Percentiles rank a stretch among this genome's conserved stretches.
These are phyloP conservation scores for Perilla frutescens DNA, from an alignment of 257 asterid genomes.

Conservation along the genomic window DNA sequence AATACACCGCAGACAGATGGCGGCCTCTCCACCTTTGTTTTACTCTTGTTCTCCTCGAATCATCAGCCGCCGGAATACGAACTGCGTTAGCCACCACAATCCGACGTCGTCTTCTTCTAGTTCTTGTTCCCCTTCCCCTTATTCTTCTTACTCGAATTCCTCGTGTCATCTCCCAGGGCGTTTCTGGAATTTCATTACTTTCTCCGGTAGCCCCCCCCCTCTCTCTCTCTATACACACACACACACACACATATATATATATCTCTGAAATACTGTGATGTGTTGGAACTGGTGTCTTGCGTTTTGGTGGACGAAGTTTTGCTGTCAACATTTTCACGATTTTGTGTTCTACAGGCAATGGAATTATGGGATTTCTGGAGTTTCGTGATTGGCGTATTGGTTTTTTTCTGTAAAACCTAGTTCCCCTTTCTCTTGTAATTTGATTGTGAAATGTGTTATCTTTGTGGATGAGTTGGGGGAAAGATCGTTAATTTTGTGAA, in stretches of 20 bases:
- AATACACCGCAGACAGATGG: constrained; percentile 38
- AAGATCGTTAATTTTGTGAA: background rate
- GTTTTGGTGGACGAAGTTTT: constrained; percentile 18
- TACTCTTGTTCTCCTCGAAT: constrained; percentile 39
- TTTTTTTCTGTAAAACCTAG: constrained; percentile 27
- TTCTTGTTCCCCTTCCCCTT: constrained; percentile 58
- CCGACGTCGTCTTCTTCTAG: constrained; percentile 45
- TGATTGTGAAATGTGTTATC: background rate
- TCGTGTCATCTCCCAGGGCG: constrained; percentile 35
- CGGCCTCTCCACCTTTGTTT: constrained; percentile 49
- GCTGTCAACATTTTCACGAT: constrained; percentile 17
- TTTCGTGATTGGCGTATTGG: constrained; percentile 35
- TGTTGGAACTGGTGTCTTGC: constrained; percentile 13
- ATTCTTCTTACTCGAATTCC: constrained; percentile 42
- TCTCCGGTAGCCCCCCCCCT: constrained; percentile 49
- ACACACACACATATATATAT: too few relatives aligned
- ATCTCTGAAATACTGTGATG: background rate
- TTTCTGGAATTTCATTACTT: constrained; percentile 41
- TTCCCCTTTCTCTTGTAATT: constrained; percentile 4
- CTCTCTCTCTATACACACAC: background rate
- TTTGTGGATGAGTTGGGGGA: constrained; percentile 14
- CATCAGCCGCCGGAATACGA: constrained; percentile 30
- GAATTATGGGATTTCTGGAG: constrained; percentile 37
- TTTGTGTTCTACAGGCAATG: constrained; percentile 32
- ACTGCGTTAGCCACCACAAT: constrained; percentile 15